These are phyloP conservation scores for Neophaeococcomyces mojaviensis DNA, from an alignment of 2,329 filamentous ascomycete genomes.

Conservation along the genomic window DNA sequence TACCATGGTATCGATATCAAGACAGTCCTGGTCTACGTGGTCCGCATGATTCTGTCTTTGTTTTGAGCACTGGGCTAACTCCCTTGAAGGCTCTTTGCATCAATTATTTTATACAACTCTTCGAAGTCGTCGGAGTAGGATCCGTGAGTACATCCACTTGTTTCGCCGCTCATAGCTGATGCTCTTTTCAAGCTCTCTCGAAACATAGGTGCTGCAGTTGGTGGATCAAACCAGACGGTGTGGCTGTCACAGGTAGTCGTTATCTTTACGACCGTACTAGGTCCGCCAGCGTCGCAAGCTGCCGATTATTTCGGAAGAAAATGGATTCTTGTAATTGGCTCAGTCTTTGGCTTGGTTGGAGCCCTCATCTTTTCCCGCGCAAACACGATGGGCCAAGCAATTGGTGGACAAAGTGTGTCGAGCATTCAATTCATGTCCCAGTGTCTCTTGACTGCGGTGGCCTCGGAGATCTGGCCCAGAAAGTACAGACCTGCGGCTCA, in stretches of 20 bases:
- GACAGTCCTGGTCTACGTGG: constrained; percentile 4
- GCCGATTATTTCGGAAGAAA: constrained; percentile 16
- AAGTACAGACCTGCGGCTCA: constrained; percentile 10
- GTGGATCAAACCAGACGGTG: constrained; percentile 10
- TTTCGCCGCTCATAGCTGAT: not conserved
- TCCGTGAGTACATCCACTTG: not conserved
- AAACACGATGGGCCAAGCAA: constrained; percentile 4
- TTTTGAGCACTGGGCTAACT: not conserved
- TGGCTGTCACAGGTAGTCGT: constrained; percentile 14
- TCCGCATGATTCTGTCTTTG: not conserved
- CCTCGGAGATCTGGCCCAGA: constrained; percentile 12
- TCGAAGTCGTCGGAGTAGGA: not conserved
- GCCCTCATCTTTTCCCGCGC: constrained; percentile 10
- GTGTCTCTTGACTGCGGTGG: constrained; percentile 11
- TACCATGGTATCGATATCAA: constrained; percentile 5
- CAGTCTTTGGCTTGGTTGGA: constrained; percentile 9
- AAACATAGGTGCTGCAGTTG: constrained; percentile 13
- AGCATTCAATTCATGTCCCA: constrained; percentile 7
- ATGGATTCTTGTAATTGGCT: constrained; percentile 9
- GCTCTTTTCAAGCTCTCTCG: constrained; percentile 5
- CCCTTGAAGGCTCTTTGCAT: constrained; percentile 1
- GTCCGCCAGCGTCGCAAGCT: constrained; percentile 12
- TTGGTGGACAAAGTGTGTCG: constrained; percentile 8
- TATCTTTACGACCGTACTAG: constrained; percentile 12
- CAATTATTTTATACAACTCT: not conserved